Conservation (phyloP, 2,329 filamentous ascomycete genomes). For the Clarireedia paspali region DNA sequence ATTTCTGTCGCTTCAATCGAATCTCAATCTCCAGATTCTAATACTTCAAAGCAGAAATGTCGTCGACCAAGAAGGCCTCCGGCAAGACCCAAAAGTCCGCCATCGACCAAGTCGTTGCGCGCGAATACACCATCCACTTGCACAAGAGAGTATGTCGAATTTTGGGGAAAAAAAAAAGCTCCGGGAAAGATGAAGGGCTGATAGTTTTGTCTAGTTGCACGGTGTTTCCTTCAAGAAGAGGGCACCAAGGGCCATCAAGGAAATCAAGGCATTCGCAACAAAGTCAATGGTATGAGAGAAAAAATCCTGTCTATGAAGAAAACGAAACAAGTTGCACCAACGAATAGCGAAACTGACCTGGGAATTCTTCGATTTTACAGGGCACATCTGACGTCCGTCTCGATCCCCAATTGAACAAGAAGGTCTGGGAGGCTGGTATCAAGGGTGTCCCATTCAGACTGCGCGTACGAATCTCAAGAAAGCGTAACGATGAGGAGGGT, state of each 20-base stretch:
- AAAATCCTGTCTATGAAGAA: background rate
- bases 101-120: slow-evolving; percentile 97
- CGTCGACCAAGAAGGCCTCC: slow-evolving; percentile 59
- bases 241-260: slow-evolving; percentile 97
- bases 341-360: slow-evolving; percentile 2
- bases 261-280: slow-evolving; percentile 91
- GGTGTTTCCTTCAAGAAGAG: slow-evolving; percentile 99
- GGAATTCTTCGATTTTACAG: slow-evolving; percentile 40
- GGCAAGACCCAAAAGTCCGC: slow-evolving; percentile 78
- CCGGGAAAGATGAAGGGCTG: slow-evolving; percentile 33
- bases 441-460: slow-evolving; percentile 98
- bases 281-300: slow-evolving; percentile 80
- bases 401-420: slow-evolving; percentile 99
- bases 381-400: slow-evolving; percentile 95
- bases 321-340: background rate
- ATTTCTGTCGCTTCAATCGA: slow-evolving; percentile 6
- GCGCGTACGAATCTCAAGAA: slow-evolving; percentile 96
- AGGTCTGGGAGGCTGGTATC: slow-evolving; percentile 98
- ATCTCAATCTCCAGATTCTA: slow-evolving; percentile 1
- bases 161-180: slow-evolving; percentile 1
- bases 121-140: slow-evolving; percentile 99
- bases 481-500: slow-evolving; percentile 99
- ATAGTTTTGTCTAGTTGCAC: slow-evolving; percentile 65
- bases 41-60: slow-evolving; percentile 43
- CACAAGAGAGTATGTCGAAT: slow-evolving; percentile 88